These are phyloP conservation scores for Epicoccum sorghinum DNA, from an alignment of 2,329 filamentous ascomycete species.

Conservation along the genomic window DNA sequence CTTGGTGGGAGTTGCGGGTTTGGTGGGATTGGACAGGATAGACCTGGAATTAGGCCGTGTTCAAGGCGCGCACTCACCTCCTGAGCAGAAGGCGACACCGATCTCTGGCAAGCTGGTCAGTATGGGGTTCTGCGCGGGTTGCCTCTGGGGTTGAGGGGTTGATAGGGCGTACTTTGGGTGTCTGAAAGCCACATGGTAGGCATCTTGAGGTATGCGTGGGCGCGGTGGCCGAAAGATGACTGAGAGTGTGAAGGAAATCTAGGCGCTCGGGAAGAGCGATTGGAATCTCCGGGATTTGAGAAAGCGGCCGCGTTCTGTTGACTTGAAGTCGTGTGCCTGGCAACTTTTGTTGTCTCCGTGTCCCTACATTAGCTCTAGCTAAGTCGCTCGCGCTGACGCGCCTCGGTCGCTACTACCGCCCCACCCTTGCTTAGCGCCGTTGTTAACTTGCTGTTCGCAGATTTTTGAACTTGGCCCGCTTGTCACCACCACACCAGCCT, in stretches of 20 bases:
- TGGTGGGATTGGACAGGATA: too few relatives aligned
- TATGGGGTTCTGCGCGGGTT: not conserved
- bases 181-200: constrained; percentile 96
- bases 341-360: constrained; percentile 15
- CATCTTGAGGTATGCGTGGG: constrained; percentile 53
- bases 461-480: constrained; percentile 4
- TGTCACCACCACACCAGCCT: not conserved
- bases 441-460: constrained; percentile 28
- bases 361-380: constrained; percentile 1
- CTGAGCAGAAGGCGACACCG: constrained; percentile 96
- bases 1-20: too few relatives aligned
- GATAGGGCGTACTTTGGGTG: constrained; percentile 76
- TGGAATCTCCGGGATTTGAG: too few relatives aligned
- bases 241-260: too few relatives aligned
- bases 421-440: constrained; percentile 32
- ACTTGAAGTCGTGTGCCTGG: not conserved
- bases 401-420: constrained; percentile 4
- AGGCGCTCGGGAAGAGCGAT: not conserved
- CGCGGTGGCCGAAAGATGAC: not conserved
- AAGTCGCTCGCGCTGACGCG: constrained; percentile 8
- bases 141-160: not conserved
- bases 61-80: constrained; percentile 69
- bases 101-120: constrained; percentile 68
- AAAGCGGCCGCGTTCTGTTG: not conserved
- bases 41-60: too few relatives aligned